Evolutionary conservation across 441 rosid genomes (phyloP), one percentile per base, ranked within the genome.

Genomic region (Breynia disticha): DNA sequence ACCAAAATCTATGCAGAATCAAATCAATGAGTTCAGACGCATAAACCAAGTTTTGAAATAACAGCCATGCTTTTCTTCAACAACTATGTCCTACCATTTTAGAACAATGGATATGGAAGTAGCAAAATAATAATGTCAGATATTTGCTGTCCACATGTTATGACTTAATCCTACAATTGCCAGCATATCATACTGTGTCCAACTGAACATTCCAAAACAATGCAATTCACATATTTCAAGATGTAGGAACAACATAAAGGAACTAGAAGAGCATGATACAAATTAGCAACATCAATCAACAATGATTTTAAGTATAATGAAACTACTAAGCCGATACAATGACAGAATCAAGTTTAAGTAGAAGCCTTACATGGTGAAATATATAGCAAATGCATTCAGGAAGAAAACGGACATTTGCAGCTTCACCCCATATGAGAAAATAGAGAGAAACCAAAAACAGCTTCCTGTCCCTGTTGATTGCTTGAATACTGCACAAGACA

Each of bases 341-440:
- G 4, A 48, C 18, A 41, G 53, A 18, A 8, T 19, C 19, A 52
- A 64, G 41, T 38, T 13, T 8, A 18, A 18, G 19, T 4, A 15
- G 59, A 50, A 67, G 55, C 57, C 97, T 90, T 84, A 94, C 99
- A 65, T 79, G 67, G 73, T 94, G 99, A 76, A 94, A 94, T 61
- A 94, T 81, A 67, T 94, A 94, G 83, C 99, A 94, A 68, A 94
- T 73, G 74, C 97, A 87, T 68, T 94, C 99, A 2, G 99, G 99
- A 70, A 94, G 97, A 76, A 90, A 94, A 62, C 99, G 96, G 71
- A 87, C 83, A 75, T 94, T 94, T 68, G 97, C 99, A 71, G 97
- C 97, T 79, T 94, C 99, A 39, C 99, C 99, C 99, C 99, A 94
- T 65, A 94, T 78, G 32, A 87, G 88, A 67, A 85, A 90, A 77